Conservation (phyloP, 2,329 filamentous ascomycete species). For the Colletotrichum musicola region DNA sequence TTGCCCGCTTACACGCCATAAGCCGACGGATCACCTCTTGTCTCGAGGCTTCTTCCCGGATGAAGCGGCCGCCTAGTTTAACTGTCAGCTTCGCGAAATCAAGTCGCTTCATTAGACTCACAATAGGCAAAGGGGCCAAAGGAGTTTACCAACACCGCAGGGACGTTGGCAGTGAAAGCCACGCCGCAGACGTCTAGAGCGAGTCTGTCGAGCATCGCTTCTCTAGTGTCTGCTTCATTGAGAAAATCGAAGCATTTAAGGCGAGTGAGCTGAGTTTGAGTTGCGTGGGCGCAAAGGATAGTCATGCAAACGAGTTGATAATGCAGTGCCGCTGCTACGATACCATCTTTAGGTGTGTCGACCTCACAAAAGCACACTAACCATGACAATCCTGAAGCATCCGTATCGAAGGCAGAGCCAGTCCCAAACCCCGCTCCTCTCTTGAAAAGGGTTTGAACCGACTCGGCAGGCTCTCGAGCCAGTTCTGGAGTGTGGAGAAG, state of each 20-base stretch:
- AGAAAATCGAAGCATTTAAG: conserved; percentile 7
- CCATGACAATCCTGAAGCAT: conserved; percentile 58
- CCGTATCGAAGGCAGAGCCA: conserved; percentile 53
- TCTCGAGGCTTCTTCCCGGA: conserved; percentile 43
- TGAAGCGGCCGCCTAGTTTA: conserved; percentile 47
- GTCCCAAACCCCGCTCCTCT: conserved; percentile 22
- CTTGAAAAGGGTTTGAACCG: conserved; percentile 49
- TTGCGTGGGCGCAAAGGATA: conserved; percentile 46
- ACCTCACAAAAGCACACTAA: conserved; percentile 40
- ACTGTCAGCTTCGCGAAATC: background rate
- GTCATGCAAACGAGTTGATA: conserved; percentile 54
- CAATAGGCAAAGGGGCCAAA: conserved; percentile 63
- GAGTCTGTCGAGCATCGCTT: conserved; percentile 48
- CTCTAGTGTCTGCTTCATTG: conserved; percentile 9
- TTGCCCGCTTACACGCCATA: conserved; percentile 49
- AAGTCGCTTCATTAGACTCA: conserved; percentile 42
- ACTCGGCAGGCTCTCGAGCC: conserved; percentile 48
- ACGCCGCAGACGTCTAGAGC: conserved; percentile 57
- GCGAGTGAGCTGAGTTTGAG: conserved; percentile 18
- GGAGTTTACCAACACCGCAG: conserved; percentile 59
- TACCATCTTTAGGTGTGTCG: background rate
- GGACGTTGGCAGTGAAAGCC: conserved; percentile 57
- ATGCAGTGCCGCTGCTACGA: conserved; percentile 56
- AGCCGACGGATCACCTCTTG: conserved; percentile 50
- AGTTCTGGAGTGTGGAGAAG: conserved; percentile 44